Evolutionary conservation across 139 green algal species (phyloP), one percentile per base, ranked within the genome.

Genomic region (Mesotaenium endlicherianum): DNA sequence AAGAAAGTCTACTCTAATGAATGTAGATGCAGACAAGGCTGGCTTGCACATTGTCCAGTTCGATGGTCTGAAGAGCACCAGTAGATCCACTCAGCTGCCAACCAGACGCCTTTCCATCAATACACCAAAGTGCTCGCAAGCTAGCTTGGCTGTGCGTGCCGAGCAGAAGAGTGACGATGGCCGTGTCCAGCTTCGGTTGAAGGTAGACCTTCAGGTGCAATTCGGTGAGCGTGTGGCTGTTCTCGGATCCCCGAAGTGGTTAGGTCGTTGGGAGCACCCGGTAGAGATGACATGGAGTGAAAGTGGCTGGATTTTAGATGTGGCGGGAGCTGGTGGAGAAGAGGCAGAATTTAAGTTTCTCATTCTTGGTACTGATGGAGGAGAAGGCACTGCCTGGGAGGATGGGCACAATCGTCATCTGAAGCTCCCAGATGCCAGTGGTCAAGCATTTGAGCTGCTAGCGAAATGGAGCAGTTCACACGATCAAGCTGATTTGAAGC

Each of bases 311-410:
- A 72, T 80, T 16, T 1, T 42, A 26, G 41, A 85, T 20, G 14
- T 82, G 26, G 47, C 31, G 31, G 45, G 26, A 30, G 43, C n/a
- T 50, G 41, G 14, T n/a, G 70, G 45, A 36, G 75, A 84, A 49
- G 36, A 84, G 26, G 80, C 31, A 40, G 80, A 84, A 34, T 84
- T 84, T 75, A 84, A 84, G 75, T 82, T 86, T 38, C 17, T 86
- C 26, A 85, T 84, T 49, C 14, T 85, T 30, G 30, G 42, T 16
- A 20, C 44, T 16, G 55, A 76, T 17, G 71, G 71, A 16, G 75
- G 75, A 14, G 59, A 77, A 69, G 26, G 6, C 26, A 2, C 40
- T 3, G 78, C 30, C 8, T 85, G 78, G 78, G 78, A 85, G 38
- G 40, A 79, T 3, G 78, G 78, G 20, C 42, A 36, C 20, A 85